phyloP scores from a whole-genome alignment of 139 green algal species.

The Ettlia oleoabundans region DNA sequence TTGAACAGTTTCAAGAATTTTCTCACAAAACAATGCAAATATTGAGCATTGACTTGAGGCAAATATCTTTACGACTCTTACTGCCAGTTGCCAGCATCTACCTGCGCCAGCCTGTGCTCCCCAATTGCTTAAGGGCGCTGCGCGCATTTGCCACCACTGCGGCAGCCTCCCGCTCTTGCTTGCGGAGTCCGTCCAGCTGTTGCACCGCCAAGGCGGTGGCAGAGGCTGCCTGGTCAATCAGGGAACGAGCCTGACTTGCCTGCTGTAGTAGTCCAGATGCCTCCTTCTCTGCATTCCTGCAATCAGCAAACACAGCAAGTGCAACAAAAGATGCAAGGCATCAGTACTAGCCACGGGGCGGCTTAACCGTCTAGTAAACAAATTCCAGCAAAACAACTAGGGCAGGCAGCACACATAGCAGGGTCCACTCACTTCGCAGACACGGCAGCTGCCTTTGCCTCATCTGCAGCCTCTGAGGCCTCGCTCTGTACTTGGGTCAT shows the following conservation, averaged over 20 bases:
- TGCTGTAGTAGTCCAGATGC: conserved; percentile 17
- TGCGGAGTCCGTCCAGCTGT: conserved; percentile 2
- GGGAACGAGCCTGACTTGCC: conserved; percentile 5
- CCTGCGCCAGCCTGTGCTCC: background rate
- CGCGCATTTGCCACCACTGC: conserved; percentile 7
- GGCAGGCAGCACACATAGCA: background rate
- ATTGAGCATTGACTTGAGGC: no score
- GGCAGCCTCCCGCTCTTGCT: conserved; percentile 16
- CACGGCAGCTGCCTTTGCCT: conserved; percentile 11
- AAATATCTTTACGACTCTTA: no score
- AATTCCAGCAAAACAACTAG: no score
- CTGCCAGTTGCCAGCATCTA: no score
- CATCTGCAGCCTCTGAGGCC: conserved; percentile 16
- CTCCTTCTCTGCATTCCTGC: conserved; percentile 32
- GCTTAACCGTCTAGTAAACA: no score
- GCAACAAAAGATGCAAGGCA: no score
- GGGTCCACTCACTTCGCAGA: conserved; percentile 8
- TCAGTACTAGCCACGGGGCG: no score
- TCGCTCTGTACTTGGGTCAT: conserved; percentile 47
- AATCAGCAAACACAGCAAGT: background rate
- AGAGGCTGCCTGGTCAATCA: conserved; percentile 23
- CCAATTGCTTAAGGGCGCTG: conserved; percentile 8
- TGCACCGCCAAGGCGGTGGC: background rate
- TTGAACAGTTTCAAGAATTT: no score
- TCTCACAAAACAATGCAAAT: no score